Evolutionary conservation across 805 yeast species (phyloP).

Genomic region (Barnettozyma pratensis): DNA sequence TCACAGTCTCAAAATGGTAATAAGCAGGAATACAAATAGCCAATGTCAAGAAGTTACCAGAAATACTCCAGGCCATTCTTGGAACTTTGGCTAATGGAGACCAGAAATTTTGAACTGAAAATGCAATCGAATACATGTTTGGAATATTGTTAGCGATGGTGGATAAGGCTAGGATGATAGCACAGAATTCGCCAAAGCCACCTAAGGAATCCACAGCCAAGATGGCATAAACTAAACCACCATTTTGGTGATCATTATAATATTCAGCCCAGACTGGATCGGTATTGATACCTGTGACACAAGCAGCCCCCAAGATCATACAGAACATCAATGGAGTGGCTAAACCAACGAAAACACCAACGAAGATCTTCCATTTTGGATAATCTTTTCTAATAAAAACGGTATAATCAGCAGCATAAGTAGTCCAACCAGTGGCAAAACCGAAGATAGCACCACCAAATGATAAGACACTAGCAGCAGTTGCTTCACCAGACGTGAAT

Average conservation of each 20-base stretch:
- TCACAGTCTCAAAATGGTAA: constrained; percentile 64
- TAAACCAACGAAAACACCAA: constrained; percentile 59
- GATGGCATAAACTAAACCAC: constrained; percentile 80
- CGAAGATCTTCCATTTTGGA: constrained; percentile 53
- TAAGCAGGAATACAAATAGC: constrained; percentile 89
- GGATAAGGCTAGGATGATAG: constrained; percentile 81
- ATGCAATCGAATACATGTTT: constrained; percentile 85
- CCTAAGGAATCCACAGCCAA: constrained; percentile 76
- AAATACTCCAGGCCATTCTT: constrained; percentile 74
- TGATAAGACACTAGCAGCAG: constrained; percentile 72
- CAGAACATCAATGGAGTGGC: constrained; percentile 65
- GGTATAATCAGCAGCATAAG: constrained; percentile 89
- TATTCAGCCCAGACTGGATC: constrained; percentile 40
- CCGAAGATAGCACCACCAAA: constrained; percentile 84
- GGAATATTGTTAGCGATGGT: constrained; percentile 91
- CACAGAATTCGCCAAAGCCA: constrained; percentile 86
- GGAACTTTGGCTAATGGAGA: constrained; percentile 70
- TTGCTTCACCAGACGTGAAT: constrained; percentile 48
- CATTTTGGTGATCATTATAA: constrained; percentile 53
- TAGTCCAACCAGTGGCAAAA: constrained; percentile 92
- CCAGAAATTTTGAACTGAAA: constrained; percentile 84
- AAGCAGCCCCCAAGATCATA: constrained; percentile 81
- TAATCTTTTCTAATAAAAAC: constrained; percentile 74
- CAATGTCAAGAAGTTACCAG: constrained; percentile 69
- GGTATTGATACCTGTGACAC: constrained; percentile 59